Evolutionary conservation across 257 asterid species (phyloP).

Genomic region (Petunia secreta): DNA sequence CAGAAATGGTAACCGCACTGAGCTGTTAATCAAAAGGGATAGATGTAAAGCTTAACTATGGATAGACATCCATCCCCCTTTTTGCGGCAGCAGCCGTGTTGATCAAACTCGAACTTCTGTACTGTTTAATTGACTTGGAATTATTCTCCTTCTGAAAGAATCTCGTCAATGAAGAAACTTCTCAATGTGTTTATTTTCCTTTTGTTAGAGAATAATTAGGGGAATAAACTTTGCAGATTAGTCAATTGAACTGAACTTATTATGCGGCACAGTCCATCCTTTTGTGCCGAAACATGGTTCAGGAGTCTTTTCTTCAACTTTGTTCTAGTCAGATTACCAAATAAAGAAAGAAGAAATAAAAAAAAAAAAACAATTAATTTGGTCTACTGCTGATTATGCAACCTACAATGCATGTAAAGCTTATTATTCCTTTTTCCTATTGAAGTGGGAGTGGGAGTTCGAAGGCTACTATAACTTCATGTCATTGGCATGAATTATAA

Average conservation of each 20-base stretch:
- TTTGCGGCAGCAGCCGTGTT: not conserved
- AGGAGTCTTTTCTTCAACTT: not conserved
- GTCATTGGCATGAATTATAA: not conserved
- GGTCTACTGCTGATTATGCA: not conserved
- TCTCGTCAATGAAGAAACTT: not conserved
- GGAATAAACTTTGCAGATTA: conserved; percentile 1
- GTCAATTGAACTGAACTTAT: not conserved
- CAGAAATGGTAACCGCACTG: not conserved
- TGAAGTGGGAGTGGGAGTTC: not conserved
- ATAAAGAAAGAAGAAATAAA: not conserved
- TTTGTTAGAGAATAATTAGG: not conserved
- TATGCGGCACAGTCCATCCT: conserved; percentile 5
- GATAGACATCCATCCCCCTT: not conserved
- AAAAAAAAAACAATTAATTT: not conserved
- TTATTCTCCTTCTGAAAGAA: not conserved
- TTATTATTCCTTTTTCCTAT: conserved; percentile 11
- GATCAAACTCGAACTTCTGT: not conserved
- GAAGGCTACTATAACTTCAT: not conserved
- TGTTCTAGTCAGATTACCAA: not conserved
- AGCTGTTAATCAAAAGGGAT: not conserved
- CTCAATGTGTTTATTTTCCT: not conserved
- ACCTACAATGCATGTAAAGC: not conserved
- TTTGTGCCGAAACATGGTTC: not conserved
- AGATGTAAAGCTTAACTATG: not conserved
- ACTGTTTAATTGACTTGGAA: not conserved